These are phyloP conservation scores for Colletotrichum acutatum DNA, from an alignment of 2,329 filamentous ascomycete genomes.

Conservation along the genomic window DNA sequence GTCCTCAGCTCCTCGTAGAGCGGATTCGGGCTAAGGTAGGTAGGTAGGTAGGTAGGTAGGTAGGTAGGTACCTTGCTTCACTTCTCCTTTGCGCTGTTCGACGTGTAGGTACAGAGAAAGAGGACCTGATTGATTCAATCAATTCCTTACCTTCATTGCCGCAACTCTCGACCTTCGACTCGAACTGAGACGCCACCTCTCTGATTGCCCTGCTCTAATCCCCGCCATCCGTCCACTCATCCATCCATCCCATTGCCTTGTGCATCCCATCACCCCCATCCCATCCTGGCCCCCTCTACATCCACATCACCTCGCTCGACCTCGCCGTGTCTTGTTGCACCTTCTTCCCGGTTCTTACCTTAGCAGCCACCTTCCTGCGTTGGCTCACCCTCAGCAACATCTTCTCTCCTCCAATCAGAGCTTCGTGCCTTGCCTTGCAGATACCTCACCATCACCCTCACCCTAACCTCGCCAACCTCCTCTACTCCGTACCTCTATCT, in stretches of 20 bases:
- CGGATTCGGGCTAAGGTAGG: background rate
- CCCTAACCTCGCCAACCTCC: background rate
- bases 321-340: background rate
- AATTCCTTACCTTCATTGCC: background rate
- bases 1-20: conserved; percentile 16
- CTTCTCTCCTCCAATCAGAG: background rate
- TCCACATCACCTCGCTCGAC: background rate
- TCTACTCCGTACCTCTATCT: background rate
- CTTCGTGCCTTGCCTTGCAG: conserved; percentile 14
- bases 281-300: background rate
- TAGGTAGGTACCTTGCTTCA: background rate
- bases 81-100: background rate
- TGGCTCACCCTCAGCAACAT: background rate
- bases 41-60: too few species aligned
- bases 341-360: background rate
- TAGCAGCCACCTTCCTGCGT: background rate
- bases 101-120: background rate
- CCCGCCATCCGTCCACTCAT: background rate
- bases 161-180: background rate
- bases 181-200: background rate
- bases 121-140: background rate
- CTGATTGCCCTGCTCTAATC: background rate
- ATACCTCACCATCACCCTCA: background rate
- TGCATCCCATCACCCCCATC: background rate
- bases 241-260: conserved; percentile 12